A percentile compares a stretch with the other conserved stretches of the same genome.
These are phyloP conservation scores for Amylocarpus encephaloides DNA, from an alignment of 2,329 filamentous ascomycete species.

Conservation along the genomic window DNA sequence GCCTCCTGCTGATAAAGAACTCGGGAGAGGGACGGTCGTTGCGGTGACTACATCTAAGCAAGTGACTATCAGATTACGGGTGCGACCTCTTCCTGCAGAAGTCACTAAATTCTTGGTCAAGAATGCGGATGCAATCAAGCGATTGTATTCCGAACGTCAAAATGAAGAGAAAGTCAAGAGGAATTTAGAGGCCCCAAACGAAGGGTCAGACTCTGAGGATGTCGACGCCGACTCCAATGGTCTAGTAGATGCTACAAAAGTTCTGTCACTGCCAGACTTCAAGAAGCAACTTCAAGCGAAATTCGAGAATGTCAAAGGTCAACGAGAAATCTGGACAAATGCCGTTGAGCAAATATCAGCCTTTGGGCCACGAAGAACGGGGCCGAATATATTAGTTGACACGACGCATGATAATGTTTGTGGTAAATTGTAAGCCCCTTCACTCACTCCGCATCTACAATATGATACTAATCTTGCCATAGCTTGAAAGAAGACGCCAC, in stretches of 20 bases:
- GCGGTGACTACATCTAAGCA: constrained; percentile 79
- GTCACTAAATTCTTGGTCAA: constrained; percentile 83
- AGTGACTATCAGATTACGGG: constrained; percentile 67
- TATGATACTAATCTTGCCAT: constrained; percentile 7
- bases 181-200: constrained; percentile 19
- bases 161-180: constrained; percentile 36
- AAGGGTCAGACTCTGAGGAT: constrained; percentile 32
- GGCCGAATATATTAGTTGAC: constrained; percentile 87
- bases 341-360: constrained; percentile 76
- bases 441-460: background rate
- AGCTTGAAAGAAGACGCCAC: constrained; percentile 25
- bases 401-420: constrained; percentile 66
- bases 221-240: constrained; percentile 43
- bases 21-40: constrained; percentile 76
- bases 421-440: constrained; percentile 55
- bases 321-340: constrained; percentile 70
- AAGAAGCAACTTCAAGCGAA: constrained; percentile 61
- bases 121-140: constrained; percentile 72
- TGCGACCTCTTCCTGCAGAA: constrained; percentile 68
- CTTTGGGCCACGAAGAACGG: constrained; percentile 79
- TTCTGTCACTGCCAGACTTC: constrained; percentile 69
- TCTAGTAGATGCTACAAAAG: constrained; percentile 51
- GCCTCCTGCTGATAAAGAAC: constrained; percentile 73
- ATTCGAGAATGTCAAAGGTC: constrained; percentile 66
- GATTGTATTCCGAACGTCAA: constrained; percentile 66